Evolutionary conservation across 441 rosid genomes (phyloP).

Genomic region (Melastoma candidum): DNA sequence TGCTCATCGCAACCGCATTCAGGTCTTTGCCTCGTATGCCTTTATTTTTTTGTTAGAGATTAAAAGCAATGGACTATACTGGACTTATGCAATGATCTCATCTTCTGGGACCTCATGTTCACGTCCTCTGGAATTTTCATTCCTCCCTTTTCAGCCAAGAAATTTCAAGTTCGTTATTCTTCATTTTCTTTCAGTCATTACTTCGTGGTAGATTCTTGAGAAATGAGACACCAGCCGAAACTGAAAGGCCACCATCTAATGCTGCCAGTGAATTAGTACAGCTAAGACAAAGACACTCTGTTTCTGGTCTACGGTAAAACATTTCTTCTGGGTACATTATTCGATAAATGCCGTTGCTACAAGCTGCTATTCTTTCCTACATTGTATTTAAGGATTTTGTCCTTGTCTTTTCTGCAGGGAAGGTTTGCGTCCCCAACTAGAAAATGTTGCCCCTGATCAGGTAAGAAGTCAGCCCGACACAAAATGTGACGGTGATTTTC

Average conservation of each 20-base stretch:
- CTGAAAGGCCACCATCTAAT: slow-evolving; percentile 69
- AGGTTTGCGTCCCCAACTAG: slow-evolving; percentile 79
- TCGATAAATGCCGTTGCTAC: too few species aligned
- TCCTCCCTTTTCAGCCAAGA: too few species aligned
- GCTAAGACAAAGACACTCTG: slow-evolving; percentile 80
- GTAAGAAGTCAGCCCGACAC: slow-evolving; percentile 45
- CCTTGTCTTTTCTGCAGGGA: slow-evolving; percentile 40
- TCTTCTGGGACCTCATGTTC: too few species aligned
- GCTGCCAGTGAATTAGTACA: slow-evolving; percentile 85
- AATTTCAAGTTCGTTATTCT: too few species aligned
- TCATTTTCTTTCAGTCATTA: slow-evolving; percentile 49
- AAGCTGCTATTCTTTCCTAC: too few species aligned
- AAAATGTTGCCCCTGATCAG: slow-evolving; percentile 59
- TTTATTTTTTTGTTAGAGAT: background rate
- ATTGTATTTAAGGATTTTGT: too few species aligned
- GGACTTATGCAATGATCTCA: too few species aligned
- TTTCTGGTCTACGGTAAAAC: slow-evolving; percentile 82
- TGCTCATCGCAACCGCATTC: slow-evolving; percentile 87
- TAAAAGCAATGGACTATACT: too few species aligned
- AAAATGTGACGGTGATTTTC: slow-evolving; percentile 24
- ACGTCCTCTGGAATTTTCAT: too few species aligned
- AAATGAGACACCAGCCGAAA: slow-evolving; percentile 72
- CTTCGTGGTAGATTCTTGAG: slow-evolving; percentile 94
- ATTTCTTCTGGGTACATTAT: too few species aligned
- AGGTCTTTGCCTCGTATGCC: slow-evolving; percentile 25